These are phyloP conservation scores for Xylariaceae sp. DNA, from an alignment of 2,329 filamentous ascomycete genomes.

Conservation along the genomic window DNA sequence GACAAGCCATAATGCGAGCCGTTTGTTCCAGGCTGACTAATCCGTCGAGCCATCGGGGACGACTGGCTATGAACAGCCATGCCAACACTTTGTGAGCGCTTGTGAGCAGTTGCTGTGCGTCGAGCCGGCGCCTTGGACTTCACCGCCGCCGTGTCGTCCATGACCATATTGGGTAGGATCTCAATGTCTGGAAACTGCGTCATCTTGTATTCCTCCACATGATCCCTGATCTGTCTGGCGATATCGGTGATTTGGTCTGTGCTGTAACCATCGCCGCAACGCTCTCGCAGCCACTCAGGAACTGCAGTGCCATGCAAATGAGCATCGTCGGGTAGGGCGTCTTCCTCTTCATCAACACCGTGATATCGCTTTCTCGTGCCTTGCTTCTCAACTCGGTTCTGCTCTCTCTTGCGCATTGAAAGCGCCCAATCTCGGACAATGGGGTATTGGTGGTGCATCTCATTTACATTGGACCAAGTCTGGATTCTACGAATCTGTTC, in stretches of 20 bases:
- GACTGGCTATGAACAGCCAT: slow-evolving; percentile 18
- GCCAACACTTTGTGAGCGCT: slow-evolving; percentile 33
- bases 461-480: slow-evolving; percentile 55
- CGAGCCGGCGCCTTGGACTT: slow-evolving; percentile 22
- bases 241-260: slow-evolving; percentile 44
- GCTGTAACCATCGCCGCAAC: slow-evolving; percentile 42
- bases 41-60: slow-evolving; percentile 21
- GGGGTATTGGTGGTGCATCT: slow-evolving; percentile 30
- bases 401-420: slow-evolving; percentile 60
- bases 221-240: slow-evolving; percentile 39
- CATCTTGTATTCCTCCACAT: slow-evolving; percentile 39
- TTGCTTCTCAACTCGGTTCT: slow-evolving; percentile 48
- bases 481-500: slow-evolving; percentile 60
- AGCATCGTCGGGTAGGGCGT: slow-evolving; percentile 22
- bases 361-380: slow-evolving; percentile 25
- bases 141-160: slow-evolving; percentile 28
- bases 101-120: slow-evolving; percentile 25
- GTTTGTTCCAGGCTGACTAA: slow-evolving; percentile 27
- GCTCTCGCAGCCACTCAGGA: slow-evolving; percentile 45
- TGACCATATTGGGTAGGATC: slow-evolving; percentile 51
- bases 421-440: slow-evolving; percentile 58
- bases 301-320: slow-evolving; percentile 37
- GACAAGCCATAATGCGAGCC: too few species aligned
- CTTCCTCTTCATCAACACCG: slow-evolving; percentile 30
- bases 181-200: slow-evolving; percentile 54